Evolutionary conservation across 495 filamentous ascomycete species (phyloP), one percentile per base, ranked within the genome.

Genomic region (Amniculicola lignicola): DNA sequence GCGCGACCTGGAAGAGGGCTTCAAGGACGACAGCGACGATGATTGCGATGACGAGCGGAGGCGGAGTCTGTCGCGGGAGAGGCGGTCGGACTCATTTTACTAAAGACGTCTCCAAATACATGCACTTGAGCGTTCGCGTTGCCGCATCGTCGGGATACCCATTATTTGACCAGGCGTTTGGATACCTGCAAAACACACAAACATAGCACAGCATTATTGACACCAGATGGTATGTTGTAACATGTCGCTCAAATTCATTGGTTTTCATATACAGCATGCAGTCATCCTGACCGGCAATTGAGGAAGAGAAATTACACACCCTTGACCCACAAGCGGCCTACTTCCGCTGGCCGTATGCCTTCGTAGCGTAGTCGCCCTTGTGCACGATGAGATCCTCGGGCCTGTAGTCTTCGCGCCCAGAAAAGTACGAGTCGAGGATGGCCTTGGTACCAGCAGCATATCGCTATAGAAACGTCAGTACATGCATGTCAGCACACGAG

Each of bases 341-440:
- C 65, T 66, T 75, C 72, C 90, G 77, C 82, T 93, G 82, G 51
- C 92, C 92, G 71, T 96, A 97, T 6, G 92, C 84, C 83, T 87
- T 95, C 62, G 93, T 96, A 57, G 88, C 93, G 67, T 96, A 98
- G 68, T 96, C 89, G 66, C 93, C 93, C 59, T 81, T 77, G 74
- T 88, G 77, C 60, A 97, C 90, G 67, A 98, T 98, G 73, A 98
- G 74, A 68, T 98, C 93, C 80, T 96, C 76, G 56, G 81, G 83
- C 57, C 80, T 80, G 80, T 98, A 98, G 74, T 97, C 90, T 63
- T 87, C 71, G 64, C 79, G 81, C 55, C 91, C 91, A 59, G 78
- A 81, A 70, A 95, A 88, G 80, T 97, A 98, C 73, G 81, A 86
- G 43, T 95, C 81, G 51, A 98, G 76, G 70, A 98, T 96, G 59